These are phyloP conservation scores for Datisca glomerata DNA, from an alignment of 306 rosid genomes.

Conservation along the genomic window DNA sequence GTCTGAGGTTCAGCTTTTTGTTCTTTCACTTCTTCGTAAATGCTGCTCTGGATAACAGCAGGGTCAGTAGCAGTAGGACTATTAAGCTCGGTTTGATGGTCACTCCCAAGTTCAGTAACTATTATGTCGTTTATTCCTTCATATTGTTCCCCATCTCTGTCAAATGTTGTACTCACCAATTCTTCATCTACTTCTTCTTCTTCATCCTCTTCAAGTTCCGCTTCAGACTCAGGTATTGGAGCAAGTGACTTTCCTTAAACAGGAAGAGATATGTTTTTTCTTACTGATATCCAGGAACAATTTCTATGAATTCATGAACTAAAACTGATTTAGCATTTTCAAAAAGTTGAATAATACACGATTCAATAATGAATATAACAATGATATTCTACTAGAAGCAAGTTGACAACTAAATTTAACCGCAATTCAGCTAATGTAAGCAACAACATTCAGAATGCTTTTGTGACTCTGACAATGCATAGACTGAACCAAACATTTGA, in stretches of 20 bases:
- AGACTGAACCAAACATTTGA: no score
- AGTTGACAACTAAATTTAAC: no score
- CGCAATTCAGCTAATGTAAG: background rate
- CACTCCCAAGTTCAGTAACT: constrained; percentile 16
- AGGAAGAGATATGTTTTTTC: no score
- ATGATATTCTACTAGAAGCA: no score
- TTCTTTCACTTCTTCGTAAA: constrained; percentile 27
- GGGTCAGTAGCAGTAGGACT: constrained; percentile 17
- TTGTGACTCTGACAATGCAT: no score
- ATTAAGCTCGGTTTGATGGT: constrained; percentile 21
- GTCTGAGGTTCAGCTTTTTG: constrained; percentile 22
- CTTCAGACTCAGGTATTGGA: constrained; percentile 92
- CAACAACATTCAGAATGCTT: no score
- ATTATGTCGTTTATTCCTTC: constrained; percentile 15
- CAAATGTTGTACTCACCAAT: constrained; percentile 16
- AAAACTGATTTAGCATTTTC: no score
- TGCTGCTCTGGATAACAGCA: constrained; percentile 18
- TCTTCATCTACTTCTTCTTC: constrained; percentile 28
- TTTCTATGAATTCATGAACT: no score
- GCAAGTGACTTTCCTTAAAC: constrained; percentile 97
- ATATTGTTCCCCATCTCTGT: constrained; percentile 18
- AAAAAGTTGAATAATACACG: no score
- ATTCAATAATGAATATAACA: no score
- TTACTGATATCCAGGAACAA: no score
- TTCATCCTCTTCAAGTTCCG: constrained; percentile 67